A percentile compares a stretch with the other conserved stretches of the same genome.
phyloP scores from a whole-genome alignment of 768 basidiomycete genomes.

The Leccinum rimulosum region DNA sequence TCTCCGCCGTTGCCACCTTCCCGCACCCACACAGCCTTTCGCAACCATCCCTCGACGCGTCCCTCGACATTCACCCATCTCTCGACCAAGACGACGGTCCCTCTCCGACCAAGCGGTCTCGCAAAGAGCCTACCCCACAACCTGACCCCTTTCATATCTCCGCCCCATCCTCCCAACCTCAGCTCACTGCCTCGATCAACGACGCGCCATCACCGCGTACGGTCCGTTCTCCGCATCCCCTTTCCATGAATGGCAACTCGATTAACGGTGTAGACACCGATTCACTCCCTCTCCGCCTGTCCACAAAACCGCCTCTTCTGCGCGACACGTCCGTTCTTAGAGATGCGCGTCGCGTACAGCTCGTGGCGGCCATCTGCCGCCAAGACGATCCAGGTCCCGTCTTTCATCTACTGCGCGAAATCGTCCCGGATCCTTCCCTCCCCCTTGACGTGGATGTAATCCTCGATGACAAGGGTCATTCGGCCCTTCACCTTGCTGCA shows the following conservation, averaged over 20 bases:
- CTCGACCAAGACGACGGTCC: constrained; percentile 58
- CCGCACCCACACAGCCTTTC: constrained; percentile 18
- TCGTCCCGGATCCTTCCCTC: constrained; percentile 42
- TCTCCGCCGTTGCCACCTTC: constrained; percentile 16
- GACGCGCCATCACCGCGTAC: constrained; percentile 34
- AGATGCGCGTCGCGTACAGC: constrained; percentile 55
- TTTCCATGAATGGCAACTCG: constrained; percentile 43
- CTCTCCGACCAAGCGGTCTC: constrained; percentile 69
- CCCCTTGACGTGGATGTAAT: constrained; percentile 71
- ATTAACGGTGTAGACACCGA: constrained; percentile 44
- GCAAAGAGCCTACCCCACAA: constrained; percentile 49
- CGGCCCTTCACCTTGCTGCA: constrained; percentile 89
- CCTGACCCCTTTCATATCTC: constrained; percentile 30
- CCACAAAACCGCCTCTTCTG: constrained; percentile 60
- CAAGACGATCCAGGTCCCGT: constrained; percentile 65
- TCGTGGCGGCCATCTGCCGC: constrained; percentile 65
- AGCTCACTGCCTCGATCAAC: constrained; percentile 32
- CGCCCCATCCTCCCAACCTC: constrained; percentile 18
- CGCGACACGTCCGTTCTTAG: constrained; percentile 53
- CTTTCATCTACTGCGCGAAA: constrained; percentile 63
- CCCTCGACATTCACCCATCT: constrained; percentile 44
- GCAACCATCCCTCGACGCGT: constrained; percentile 31
- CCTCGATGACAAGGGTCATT: constrained; percentile 93
- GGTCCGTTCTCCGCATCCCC: constrained; percentile 48
- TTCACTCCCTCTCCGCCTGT: constrained; percentile 52